Base-by-base conservation (phyloP, 257 asterid genomes). In the Fraxinus cuspidata region DNA sequence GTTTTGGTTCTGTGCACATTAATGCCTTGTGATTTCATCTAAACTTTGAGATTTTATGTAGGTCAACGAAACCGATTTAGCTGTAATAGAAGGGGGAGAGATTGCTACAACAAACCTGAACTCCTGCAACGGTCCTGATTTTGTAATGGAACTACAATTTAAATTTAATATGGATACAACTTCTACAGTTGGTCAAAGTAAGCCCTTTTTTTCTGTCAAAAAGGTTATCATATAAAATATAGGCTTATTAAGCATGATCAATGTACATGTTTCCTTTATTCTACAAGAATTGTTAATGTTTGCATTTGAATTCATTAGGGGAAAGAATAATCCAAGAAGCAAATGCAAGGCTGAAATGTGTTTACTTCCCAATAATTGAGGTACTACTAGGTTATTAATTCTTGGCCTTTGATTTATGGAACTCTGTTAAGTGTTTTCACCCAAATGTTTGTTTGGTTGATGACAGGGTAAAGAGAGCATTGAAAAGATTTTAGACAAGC, bases 281-380 rank as follows among this genome's bases (percentile, higher is more conserved):
- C 28, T 29, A 63, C 23, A 66, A 65, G 64, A 23, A 29, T 74
- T 70, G 70, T 64, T 27, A 60, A 42, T 58, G 19, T 67, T 15
- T 82, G 69, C 40, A 68, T 78, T 56, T 68, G 73, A 77, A 51
- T 78, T 67, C 53, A 72, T 73, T 84, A 85, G 96, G 87, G 63
- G 64, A 34, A 58, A 78, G 83, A 79, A 83, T 76, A 71, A 34
- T 76, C 34, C 74, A 37, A 0, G 89, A 85, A 78, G 97, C 94
- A 75, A 86, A 91, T 88, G 97, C 97, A 69, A 88, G 97, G 64
- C 82, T 93, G 72, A 91, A 79, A 73, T 91, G 92, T 70, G 90
- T 89, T 42, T 93, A 89, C 87, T 87, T 91, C 78, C 97, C 97
- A 19, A 74, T 86, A 71, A 71, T 81, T 15, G 72, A 85, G 94